Base-by-base conservation (phyloP, 441 rosid genomes). In the Euphorbia schlechtendalii region DNA sequence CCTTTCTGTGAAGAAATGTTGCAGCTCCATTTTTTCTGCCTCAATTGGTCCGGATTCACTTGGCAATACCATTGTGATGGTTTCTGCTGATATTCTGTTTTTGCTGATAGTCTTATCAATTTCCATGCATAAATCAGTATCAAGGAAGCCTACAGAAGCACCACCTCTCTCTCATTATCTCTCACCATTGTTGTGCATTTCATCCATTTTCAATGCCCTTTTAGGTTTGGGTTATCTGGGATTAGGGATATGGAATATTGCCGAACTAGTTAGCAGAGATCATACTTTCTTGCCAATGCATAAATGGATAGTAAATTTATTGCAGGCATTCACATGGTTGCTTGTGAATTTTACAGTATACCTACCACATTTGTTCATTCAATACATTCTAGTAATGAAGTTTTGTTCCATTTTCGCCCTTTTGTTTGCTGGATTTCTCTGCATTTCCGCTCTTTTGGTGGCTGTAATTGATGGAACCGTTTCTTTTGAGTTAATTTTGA, bases 161-260 rank as follows among this genome's bases (percentile, higher is more conserved):
- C 43, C 63, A 17, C 22, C 64, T 3, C 66, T 40, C 25, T 36
- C 68, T 36, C 68, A 17, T 3, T 43, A 43, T 57, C 46, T 41
- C 48, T 34, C 64, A 65, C 48, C 38, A 25, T 0, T 64, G 70
- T 20, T 56, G 8, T 36, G 57, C 43, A 52, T 69, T 36, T 74
- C 84, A 13, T 51, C 67, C 28, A 64, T 69, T 63, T 75, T 66
- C 38, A 76, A 73, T 63, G 74, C 69, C 8, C 1, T 57, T 66
- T 40, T 83, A 74, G 69, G 83, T 66, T 34, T 76, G 51, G 74
- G 69, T 55, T 80, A 74, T 41, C 36, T 78, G 32, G 73, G 63
- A 18, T 49, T 61, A 60, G 81, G 75, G 54, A 14, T 77, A 32
- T 74, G 78, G 77, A 66, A 63, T 30, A 53, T 77, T 69, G 18